phyloP scores from a whole-genome alignment of 116 monocot species.

The Cymodocea nodosa region DNA sequence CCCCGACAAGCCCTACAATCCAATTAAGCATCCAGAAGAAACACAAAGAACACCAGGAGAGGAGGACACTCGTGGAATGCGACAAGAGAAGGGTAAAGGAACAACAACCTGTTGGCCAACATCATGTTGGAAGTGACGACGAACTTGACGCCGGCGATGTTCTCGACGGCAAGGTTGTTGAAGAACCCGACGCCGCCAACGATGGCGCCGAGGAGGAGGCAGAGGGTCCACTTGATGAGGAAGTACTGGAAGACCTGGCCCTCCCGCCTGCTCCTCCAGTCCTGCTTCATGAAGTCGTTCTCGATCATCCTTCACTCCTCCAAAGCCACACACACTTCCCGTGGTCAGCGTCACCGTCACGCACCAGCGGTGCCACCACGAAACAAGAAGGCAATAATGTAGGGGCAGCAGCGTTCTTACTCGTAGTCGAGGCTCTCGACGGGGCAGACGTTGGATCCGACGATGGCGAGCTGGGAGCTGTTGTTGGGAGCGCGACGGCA shows the following conservation, averaged over 20 bases:
- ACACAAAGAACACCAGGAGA: not conserved
- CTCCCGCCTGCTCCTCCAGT: slow-evolving; percentile 48
- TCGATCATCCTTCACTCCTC: slow-evolving; percentile 46
- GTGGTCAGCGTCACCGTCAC: not conserved
- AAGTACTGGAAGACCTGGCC: slow-evolving; percentile 44
- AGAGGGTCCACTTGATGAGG: slow-evolving; percentile 74
- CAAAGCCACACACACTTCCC: not conserved
- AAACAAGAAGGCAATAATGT: not conserved
- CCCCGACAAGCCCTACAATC: not conserved
- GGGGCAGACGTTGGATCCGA: slow-evolving; percentile 62
- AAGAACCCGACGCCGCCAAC: slow-evolving; percentile 51
- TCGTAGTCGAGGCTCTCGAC: slow-evolving; percentile 94
- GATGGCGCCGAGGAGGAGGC: slow-evolving; percentile 53
- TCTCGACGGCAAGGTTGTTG: slow-evolving; percentile 89
- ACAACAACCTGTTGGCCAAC: slow-evolving; percentile 42
- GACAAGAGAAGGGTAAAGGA: not conserved
- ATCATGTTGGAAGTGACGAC: slow-evolving; percentile 71
- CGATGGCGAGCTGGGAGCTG: slow-evolving; percentile 36
- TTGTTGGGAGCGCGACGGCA: slow-evolving; percentile 4
- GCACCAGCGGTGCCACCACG: not conserved
- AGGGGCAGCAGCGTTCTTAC: slow-evolving; percentile 7
- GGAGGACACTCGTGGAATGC: not conserved
- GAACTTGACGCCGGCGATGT: slow-evolving; percentile 62
- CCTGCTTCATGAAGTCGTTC: slow-evolving; percentile 56
- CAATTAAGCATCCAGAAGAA: not conserved